A percentile compares a stretch with the other conserved stretches of the same genome.
phyloP scores from a whole-genome alignment of 164 flowering plant species.

The Macadamia tetraphylla region DNA sequence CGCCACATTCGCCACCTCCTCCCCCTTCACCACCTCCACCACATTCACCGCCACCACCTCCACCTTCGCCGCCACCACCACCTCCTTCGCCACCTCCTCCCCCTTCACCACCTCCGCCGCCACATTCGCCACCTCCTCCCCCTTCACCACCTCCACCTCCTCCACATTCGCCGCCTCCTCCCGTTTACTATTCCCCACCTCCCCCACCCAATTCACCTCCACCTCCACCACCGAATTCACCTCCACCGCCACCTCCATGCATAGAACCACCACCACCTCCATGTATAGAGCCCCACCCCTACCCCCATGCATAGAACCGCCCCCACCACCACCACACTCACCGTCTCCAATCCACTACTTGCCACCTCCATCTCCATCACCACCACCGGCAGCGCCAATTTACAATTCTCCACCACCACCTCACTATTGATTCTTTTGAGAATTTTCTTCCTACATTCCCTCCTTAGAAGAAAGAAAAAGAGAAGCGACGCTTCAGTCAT shows the following conservation, averaged over 20 bases:
- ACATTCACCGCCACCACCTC: conserved; percentile 4
- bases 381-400: conserved; percentile 14
- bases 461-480: conserved; percentile 1
- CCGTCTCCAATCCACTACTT: conserved; percentile 7
- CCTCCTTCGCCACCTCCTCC: conserved; percentile 28
- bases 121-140: conserved; percentile 12
- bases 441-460: conserved; percentile 36
- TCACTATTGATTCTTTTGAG: conserved; percentile 77
- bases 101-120: conserved; percentile 18
- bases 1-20: conserved; percentile 25
- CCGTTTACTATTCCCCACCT: conserved; percentile 9
- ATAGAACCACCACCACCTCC: conserved; percentile 2
- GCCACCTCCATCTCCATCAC: conserved; percentile 7
- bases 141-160: conserved; percentile 11
- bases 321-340: conserved; percentile 6
- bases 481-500: conserved; percentile 10
- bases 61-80: conserved; percentile 24
- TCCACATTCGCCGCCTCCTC: conserved; percentile 27
- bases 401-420: conserved; percentile 38
- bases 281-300: conserved; percentile 13
- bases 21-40: conserved; percentile 21
- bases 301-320: conserved; percentile 21
- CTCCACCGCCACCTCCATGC: conserved; percentile 21
- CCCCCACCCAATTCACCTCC: conserved; percentile 8
- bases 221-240: conserved; percentile 15